Evolutionary conservation across 1,139 yeast species (phyloP).

Genomic region (Oligophagozyma castellii): DNA sequence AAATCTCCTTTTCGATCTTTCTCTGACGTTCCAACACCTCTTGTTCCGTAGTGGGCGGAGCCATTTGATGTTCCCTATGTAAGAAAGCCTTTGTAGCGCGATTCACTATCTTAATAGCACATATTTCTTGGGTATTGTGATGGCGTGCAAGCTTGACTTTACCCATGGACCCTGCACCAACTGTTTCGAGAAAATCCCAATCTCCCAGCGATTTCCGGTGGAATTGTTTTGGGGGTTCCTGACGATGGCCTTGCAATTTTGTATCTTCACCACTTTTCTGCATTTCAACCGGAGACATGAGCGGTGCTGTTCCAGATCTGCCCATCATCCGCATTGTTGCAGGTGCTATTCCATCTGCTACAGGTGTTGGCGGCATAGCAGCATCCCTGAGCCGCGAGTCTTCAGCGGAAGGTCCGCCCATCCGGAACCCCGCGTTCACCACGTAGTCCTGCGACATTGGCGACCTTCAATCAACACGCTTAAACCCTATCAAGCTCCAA

Average conservation of each 20-base stretch:
- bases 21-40: conserved; percentile 52
- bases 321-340: conserved; percentile 75
- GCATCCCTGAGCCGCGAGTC: neutral
- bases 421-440: conserved; percentile 20
- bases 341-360: conserved; percentile 29
- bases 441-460: conserved; percentile 23
- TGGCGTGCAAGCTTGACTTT: conserved; percentile 91
- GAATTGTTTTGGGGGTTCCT: conserved; percentile 36
- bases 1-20: conserved; percentile 74
- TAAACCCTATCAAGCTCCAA: too few relatives aligned
- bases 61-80: conserved; percentile 62
- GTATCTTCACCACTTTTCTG: neutral
- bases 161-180: conserved; percentile 99
- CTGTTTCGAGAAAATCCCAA: conserved; percentile 90
- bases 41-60: conserved; percentile 43
- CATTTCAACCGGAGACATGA: conserved; percentile 15
- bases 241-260: neutral
- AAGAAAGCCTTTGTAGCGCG: conserved; percentile 65
- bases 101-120: conserved; percentile 78
- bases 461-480: too few relatives aligned
- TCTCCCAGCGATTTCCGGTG: conserved; percentile 88
- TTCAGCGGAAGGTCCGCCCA: conserved; percentile 8
- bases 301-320: conserved; percentile 27
- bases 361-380: conserved; percentile 1
- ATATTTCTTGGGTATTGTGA: conserved; percentile 63